Base-by-base conservation (phyloP, 2,329 filamentous ascomycete species). In the Apiospora hydei region DNA sequence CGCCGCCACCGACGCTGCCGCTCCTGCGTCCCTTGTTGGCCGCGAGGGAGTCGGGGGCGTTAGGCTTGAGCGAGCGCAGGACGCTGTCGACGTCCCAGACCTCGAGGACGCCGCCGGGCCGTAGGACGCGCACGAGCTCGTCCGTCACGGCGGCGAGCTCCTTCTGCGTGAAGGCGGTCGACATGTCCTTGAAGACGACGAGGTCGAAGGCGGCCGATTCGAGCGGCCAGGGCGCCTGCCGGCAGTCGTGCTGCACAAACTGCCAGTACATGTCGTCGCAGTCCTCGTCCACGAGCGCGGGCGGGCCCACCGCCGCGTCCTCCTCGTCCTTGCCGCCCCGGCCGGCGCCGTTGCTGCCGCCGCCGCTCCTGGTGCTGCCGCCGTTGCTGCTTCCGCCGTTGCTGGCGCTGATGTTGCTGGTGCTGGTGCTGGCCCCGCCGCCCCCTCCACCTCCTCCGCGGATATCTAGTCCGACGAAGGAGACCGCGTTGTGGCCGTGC, bases 31-130 rank as follows among this genome's bases (percentile, higher is more conserved):
- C 51, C 10, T 30, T 21, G 18, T 21, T 64, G 46, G 18, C 21
- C 18, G 46, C 18, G 46, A 51, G 49, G 49, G 10, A 49, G 67
- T 69, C 44, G 44, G 34, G 34, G 18, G 67, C 47, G 47, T 69
- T 69, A 30, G 26, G 46, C 47, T 69, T 57, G 34, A 92, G 81
- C 4, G 88, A 89, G 61, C 90, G 86, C 73, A 91, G 86, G n/a
- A 88, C 84, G 79, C 88, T 85, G 79, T 92, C 89, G 4, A 87
- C 87, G 76, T 91, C 90, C 89, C 90, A 91, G 47, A 91, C 83
- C 76, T 92, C 91, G 34, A 92, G 79, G 6, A 87, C 85, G 3
- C 91, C 91, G 5, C 89, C 90, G 1, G 87, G 86, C 74, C 85
- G 87, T 34, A 92, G 82, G 24, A 92, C 83, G 11, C 90, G 88